Evolutionary conservation across 2,329 filamentous ascomycete species (phyloP), one percentile per base, ranked within the genome.

Genomic region (Colletotrichum karsti): DNA sequence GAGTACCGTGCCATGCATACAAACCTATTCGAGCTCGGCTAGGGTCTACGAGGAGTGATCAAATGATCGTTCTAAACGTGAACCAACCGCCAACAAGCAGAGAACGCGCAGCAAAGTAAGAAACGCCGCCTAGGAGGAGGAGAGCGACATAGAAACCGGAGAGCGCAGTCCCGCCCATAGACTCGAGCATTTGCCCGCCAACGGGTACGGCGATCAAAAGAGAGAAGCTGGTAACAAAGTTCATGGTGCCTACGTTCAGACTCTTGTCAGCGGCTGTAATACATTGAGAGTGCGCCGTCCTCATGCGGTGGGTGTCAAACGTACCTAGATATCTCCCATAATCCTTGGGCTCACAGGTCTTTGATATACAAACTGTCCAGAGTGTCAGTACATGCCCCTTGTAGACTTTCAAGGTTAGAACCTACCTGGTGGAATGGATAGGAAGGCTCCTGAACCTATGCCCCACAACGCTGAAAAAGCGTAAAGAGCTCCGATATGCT

Each of bases 401-500:
- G 12, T 3, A 9, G 1, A 7, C 8, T 5, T 1, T 2, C 6
- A 1, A 3, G 5, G 70, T 6, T 9, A 12, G 28, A 3, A 26
- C 71, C 59, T 28, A 76, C 75, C 74, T 48, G 75, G 77, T 0
- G 79, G 78, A 2, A 84, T 75, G 0, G 81, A 81, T 12, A 86
- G 73, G 73, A 83, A 85, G 0, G 81, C 81, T 0, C 84, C 84
- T 2, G 82, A 84, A 0, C 82, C 82, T n/a, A 85, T 83, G 0
- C 84, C 84, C 73, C 84, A 86, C 0, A 85, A 70, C 0, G 80
- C 82, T 1, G 80, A 76, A 37, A 84, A 84, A 0, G 75, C 76
- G 60, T 84, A 85, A 3, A 86, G 71, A 0, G 80, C 81, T 0
- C 72, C 74, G 4, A 80, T 74, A 15, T 77, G 75, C 0, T 73